A percentile compares a stretch with the other conserved stretches of the same genome.
phyloP scores from a whole-genome alignment of 768 basidiomycete genomes.

The Auriculariales sp. region DNA sequence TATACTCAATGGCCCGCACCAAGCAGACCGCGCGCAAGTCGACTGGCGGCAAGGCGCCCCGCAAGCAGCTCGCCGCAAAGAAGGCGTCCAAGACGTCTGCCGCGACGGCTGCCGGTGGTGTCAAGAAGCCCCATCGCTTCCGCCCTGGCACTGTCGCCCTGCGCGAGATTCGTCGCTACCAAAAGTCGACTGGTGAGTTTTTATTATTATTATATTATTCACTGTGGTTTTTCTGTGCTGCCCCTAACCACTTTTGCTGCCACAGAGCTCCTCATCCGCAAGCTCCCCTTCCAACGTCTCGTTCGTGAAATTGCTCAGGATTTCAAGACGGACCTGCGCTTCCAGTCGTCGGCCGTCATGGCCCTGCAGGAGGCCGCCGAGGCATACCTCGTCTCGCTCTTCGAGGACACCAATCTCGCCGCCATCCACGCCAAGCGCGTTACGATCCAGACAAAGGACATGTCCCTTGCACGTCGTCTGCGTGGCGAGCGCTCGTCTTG shows the following conservation, averaged over 20 bases:
- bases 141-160: slow-evolving; percentile 31
- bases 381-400: slow-evolving; percentile 35
- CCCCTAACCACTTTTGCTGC: no score
- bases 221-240: no score
- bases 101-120: slow-evolving; percentile 20
- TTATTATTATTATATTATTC: no score
- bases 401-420: slow-evolving; percentile 28
- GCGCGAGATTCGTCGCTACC: slow-evolving; percentile 23
- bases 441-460: slow-evolving; percentile 59
- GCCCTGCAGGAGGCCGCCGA: slow-evolving; percentile 39
- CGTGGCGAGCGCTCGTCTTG: slow-evolving; percentile 32
- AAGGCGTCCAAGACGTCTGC: slow-evolving; percentile 27
- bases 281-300: slow-evolving; percentile 26
- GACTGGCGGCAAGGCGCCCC: slow-evolving; percentile 42
- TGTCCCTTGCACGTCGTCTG: slow-evolving; percentile 33
- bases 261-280: slow-evolving; percentile 16
- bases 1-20: slow-evolving; percentile 49
- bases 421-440: slow-evolving; percentile 37
- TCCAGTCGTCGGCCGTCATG: slow-evolving; percentile 36
- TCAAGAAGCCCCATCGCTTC: slow-evolving; percentile 27
- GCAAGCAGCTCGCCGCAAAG: slow-evolving; percentile 30
- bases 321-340: slow-evolving; percentile 28
- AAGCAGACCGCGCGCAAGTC: slow-evolving; percentile 86
- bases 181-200: no score
- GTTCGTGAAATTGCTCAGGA: slow-evolving; percentile 35